A percentile compares a stretch with the other conserved stretches of the same genome.
phyloP scores from a whole-genome alignment of 208 protist species.

The Crithidia thermophila region DNA sequence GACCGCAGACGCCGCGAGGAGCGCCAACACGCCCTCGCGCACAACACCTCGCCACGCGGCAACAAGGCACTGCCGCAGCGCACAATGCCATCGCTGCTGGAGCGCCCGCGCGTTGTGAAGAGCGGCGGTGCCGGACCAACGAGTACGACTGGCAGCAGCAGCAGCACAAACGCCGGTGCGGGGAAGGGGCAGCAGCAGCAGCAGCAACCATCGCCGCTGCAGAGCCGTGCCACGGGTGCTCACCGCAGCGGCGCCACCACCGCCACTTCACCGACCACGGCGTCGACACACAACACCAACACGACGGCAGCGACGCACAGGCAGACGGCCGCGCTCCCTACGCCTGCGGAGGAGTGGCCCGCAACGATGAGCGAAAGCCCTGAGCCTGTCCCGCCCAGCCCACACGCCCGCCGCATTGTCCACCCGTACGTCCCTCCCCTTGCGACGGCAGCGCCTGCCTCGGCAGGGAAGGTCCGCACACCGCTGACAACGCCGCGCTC shows the following conservation, averaged over 20 bases:
- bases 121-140: not conserved
- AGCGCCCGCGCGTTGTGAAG: not conserved
- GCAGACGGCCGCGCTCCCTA: not conserved
- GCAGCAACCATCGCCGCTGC: not conserved
- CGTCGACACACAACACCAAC: too few species aligned
- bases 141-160: not conserved
- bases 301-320: not conserved
- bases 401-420: not conserved
- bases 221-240: too few species aligned
- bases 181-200: not conserved
- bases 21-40: constrained; percentile 17
- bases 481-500: not conserved
- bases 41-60: not conserved
- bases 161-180: not conserved
- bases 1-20: constrained; percentile 24
- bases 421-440: not conserved
- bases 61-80: not conserved
- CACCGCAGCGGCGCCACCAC: too few species aligned
- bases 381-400: constrained; percentile 24
- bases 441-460: not conserved
- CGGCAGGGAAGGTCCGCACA: not conserved
- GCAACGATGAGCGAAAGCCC: constrained; percentile 19
- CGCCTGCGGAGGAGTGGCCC: not conserved
- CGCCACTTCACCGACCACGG: too few species aligned
- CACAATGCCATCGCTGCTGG: not conserved